These are phyloP conservation scores for Cyclanthera cordifolia DNA, from an alignment of 306 rosid genomes.

Conservation along the genomic window DNA sequence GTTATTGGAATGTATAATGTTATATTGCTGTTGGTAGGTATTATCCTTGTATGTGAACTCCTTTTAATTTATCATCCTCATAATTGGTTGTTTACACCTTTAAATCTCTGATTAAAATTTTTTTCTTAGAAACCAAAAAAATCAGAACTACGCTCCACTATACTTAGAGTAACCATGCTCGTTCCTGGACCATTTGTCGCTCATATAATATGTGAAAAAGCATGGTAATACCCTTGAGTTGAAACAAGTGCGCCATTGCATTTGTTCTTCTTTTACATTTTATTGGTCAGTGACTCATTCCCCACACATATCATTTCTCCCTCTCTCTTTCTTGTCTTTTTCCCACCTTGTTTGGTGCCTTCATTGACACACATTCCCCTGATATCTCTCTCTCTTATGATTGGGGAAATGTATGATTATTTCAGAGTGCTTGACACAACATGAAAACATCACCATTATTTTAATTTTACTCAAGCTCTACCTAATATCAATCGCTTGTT, in stretches of 20 bases:
- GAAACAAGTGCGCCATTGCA: conserved; percentile 21
- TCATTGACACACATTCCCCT: conserved; percentile 6
- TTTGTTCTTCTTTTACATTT: conserved; percentile 31
- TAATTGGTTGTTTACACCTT: background rate
- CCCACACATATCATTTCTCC: conserved; percentile 38
- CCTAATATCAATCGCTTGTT: background rate
- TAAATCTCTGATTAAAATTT: too few species aligned
- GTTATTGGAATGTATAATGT: background rate
- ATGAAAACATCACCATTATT: background rate
- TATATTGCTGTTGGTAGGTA: conserved; percentile 1
- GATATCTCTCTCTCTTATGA: background rate
- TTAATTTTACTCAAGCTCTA: background rate
- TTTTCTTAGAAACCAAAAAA: too few species aligned
- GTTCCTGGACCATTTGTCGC: too few species aligned
- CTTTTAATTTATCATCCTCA: background rate
- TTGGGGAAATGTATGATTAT: conserved; percentile 8
- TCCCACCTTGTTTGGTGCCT: conserved; percentile 13
- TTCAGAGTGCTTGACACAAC: conserved; percentile 4
- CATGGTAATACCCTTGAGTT: conserved; percentile 6
- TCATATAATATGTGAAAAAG: conserved; percentile 10
- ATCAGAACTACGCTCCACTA: too few species aligned
- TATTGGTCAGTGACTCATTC: conserved; percentile 41
- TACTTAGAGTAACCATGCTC: too few species aligned
- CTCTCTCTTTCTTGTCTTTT: conserved; percentile 10
- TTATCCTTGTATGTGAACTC: background rate